phyloP scores from a whole-genome alignment of 495 filamentous ascomycete genomes.

The Entonaema liquescens region DNA sequence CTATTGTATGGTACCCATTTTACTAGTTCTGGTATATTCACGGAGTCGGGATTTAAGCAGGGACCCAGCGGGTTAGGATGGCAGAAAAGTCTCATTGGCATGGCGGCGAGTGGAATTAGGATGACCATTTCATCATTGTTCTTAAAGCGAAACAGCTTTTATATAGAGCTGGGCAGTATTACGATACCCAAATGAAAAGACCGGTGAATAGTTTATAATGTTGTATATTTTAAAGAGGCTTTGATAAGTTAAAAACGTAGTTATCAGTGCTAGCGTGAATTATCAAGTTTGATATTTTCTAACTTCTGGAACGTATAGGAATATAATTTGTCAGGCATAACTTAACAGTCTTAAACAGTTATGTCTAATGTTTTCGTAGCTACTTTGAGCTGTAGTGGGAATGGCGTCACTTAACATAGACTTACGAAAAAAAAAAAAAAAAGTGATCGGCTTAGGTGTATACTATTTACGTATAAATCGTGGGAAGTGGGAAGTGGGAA shows the following conservation, averaged over 20 bases:
- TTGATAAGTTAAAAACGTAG: too few relatives aligned
- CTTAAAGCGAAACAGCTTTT: slow-evolving; percentile 25
- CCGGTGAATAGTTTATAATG: slow-evolving; percentile 17
- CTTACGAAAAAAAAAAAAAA: too few relatives aligned
- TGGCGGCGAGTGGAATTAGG: neutral
- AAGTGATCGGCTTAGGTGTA: too few relatives aligned
- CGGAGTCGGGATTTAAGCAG: neutral
- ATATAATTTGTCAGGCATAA: too few relatives aligned
- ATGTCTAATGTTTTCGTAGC: too few relatives aligned
- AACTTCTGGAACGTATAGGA: too few relatives aligned
- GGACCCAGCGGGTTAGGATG: neutral
- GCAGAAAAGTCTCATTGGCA: slow-evolving; percentile 19
- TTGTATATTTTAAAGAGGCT: neutral
- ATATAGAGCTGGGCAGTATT: slow-evolving; percentile 35
- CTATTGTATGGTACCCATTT: neutral
- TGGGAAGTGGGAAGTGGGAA: too few relatives aligned
- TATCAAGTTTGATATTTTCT: too few relatives aligned
- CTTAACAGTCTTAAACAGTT: too few relatives aligned
- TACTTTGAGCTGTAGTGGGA: too few relatives aligned
- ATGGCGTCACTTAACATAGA: too few relatives aligned
- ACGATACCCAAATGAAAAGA: slow-evolving; percentile 39
- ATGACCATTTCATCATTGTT: neutral
- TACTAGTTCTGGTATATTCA: neutral
- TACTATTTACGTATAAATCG: neutral
- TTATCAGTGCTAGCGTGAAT: too few relatives aligned